Evolutionary conservation across 371 early-diverging fungal species (phyloP).

Genomic region (Coelomomyces lativittatus): DNA sequence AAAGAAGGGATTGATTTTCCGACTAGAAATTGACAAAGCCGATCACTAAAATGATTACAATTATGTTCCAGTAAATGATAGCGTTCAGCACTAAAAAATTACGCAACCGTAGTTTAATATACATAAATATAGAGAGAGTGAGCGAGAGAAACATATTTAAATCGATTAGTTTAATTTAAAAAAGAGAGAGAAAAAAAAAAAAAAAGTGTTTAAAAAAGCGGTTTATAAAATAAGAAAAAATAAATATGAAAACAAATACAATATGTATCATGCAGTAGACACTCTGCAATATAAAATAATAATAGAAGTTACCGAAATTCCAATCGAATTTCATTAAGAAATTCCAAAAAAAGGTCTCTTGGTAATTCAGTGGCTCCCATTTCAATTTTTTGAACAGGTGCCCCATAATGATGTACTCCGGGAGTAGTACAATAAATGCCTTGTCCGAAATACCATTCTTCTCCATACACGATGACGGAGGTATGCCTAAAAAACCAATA

Average conservation of each 20-base stretch:
- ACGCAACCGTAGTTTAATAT: too few species aligned
- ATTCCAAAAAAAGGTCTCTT: slow-evolving; percentile 56
- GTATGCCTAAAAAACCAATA: slow-evolving; percentile 55
- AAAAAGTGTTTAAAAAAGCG: too few species aligned
- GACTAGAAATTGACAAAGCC: slow-evolving; percentile 58
- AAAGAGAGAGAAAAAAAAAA: too few species aligned
- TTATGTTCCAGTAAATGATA: slow-evolving; percentile 80
- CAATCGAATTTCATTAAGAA: slow-evolving; percentile 29
- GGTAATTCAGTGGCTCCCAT: slow-evolving; percentile 69
- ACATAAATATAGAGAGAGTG: too few species aligned
- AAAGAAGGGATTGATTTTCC: slow-evolving; percentile 54
- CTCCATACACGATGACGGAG: slow-evolving; percentile 66
- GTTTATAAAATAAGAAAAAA: too few species aligned
- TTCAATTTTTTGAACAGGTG: slow-evolving; percentile 45
- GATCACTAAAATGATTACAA: slow-evolving; percentile 63
- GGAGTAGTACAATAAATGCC: slow-evolving; percentile 45
- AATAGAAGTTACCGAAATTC: too few species aligned
- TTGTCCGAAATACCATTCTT: slow-evolving; percentile 69
- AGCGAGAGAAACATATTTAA: too few species aligned
- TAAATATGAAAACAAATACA: too few species aligned
- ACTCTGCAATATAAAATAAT: too few species aligned
- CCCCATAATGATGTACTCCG: slow-evolving; percentile 52
- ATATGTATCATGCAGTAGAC: too few species aligned
- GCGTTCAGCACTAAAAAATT: slow-evolving; percentile 45
- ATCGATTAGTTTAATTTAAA: too few species aligned